Evolutionary conservation across 305 asterid species (phyloP).

Genomic region (Fraxinus angustifolia): DNA sequence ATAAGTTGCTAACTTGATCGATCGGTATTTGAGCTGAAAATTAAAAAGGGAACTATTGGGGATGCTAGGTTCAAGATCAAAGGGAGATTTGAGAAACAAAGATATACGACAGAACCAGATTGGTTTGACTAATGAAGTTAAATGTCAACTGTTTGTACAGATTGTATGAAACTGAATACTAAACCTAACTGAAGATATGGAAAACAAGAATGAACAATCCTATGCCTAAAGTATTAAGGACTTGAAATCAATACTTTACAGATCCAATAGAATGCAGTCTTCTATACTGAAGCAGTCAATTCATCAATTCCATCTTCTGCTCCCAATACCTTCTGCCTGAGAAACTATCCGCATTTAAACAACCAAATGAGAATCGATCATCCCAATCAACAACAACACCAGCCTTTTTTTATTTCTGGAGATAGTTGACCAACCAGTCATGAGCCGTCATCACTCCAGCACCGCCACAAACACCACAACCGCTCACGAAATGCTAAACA

Average conservation of each 20-base stretch:
- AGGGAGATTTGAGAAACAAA: slow-evolving; percentile 1
- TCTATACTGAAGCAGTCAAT: slow-evolving; percentile 17
- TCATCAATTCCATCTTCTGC: slow-evolving; percentile 18
- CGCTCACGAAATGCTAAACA: slow-evolving; percentile 15
- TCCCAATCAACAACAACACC: slow-evolving; percentile 7
- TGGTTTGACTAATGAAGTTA: background rate
- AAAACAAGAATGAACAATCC: slow-evolving; percentile 20
- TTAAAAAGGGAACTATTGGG: background rate
- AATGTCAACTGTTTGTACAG: too few species aligned
- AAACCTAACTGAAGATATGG: too few species aligned
- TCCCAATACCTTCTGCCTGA: slow-evolving; percentile 19
- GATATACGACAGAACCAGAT: slow-evolving; percentile 4
- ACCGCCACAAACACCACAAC: slow-evolving; percentile 25
- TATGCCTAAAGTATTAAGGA: slow-evolving; percentile 19
- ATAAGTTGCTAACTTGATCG: slow-evolving; percentile 3
- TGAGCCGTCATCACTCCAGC: slow-evolving; percentile 24
- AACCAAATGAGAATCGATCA: slow-evolving; percentile 18
- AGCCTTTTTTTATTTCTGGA: slow-evolving; percentile 20
- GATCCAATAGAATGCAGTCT: slow-evolving; percentile 16
- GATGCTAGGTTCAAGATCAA: slow-evolving; percentile 14
- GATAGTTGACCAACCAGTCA: slow-evolving; percentile 37
- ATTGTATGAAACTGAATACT: too few species aligned
- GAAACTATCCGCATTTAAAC: slow-evolving; percentile 24
- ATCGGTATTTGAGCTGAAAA: slow-evolving; percentile 1
- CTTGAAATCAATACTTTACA: slow-evolving; percentile 17